phyloP scores from a whole-genome alignment of 2,329 filamentous ascomycete species.

The Fusarium nanum region DNA sequence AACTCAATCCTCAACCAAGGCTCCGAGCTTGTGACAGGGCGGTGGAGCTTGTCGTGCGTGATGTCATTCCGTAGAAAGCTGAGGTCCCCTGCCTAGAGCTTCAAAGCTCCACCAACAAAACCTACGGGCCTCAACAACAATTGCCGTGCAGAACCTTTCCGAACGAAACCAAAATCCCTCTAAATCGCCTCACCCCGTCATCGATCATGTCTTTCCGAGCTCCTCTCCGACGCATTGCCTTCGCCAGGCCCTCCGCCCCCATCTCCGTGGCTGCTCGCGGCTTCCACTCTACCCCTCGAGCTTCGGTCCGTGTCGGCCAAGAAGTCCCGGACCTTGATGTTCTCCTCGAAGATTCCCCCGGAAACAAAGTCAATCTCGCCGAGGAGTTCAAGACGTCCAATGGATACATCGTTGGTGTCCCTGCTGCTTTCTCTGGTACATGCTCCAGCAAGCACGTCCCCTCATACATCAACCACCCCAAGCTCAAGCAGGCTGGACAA shows the following conservation, averaged over 20 bases:
- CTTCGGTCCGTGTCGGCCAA: slow-evolving; percentile 81
- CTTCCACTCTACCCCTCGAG: slow-evolving; percentile 74
- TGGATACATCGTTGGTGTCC: slow-evolving; percentile 86
- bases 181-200: not conserved
- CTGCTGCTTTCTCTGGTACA: slow-evolving; percentile 76
- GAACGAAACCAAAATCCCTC: slow-evolving; percentile 6
- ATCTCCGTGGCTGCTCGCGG: slow-evolving; percentile 44
- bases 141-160: slow-evolving; percentile 18
- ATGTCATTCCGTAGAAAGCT: slow-evolving; percentile 39
- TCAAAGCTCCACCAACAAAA: slow-evolving; percentile 15
- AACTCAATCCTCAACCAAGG: not conserved
- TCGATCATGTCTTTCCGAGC: slow-evolving; percentile 53
- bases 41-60: slow-evolving; percentile 34
- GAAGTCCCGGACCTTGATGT: slow-evolving; percentile 80
- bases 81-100: slow-evolving; percentile 23
- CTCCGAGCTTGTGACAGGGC: slow-evolving; percentile 8
- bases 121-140: slow-evolving; percentile 23
- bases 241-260: slow-evolving; percentile 46
- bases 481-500: slow-evolving; percentile 81
- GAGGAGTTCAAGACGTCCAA: slow-evolving; percentile 78
- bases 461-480: slow-evolving; percentile 83
- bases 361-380: slow-evolving; percentile 89
- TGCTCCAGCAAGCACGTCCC: slow-evolving; percentile 79
- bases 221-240: slow-evolving; percentile 50
- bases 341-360: slow-evolving; percentile 86